These are phyloP conservation scores for Raphanus sativus DNA, from an alignment of 345 rosid genomes.

Conservation along the genomic window DNA sequence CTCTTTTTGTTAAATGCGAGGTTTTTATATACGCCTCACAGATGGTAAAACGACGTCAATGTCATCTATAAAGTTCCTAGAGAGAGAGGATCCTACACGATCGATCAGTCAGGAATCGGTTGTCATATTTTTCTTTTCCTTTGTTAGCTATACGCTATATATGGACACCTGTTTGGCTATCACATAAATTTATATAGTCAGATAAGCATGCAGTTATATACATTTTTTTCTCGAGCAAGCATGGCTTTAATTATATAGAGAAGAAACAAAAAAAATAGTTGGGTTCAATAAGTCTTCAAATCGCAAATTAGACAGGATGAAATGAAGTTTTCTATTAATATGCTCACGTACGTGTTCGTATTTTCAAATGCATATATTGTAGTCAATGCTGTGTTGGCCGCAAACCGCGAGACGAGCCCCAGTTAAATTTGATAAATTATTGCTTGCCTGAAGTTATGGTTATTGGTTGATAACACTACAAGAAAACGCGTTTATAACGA, in stretches of 20 bases:
- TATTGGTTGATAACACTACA: neutral
- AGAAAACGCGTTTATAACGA: too few relatives aligned
- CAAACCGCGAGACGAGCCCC: conserved; percentile 19
- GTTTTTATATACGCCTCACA: too few relatives aligned
- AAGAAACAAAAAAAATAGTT: neutral
- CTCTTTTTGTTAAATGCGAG: too few relatives aligned
- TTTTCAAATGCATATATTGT: neutral
- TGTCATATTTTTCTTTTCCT: neutral
- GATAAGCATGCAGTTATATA: neutral
- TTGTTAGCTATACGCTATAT: neutral
- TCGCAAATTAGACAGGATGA: conserved; percentile 5
- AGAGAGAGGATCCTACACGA: neutral
- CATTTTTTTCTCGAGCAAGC: neutral
- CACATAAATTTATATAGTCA: conserved; percentile 1
- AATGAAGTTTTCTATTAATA: neutral
- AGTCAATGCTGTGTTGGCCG: conserved; percentile 30
- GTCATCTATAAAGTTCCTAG: conserved; percentile 3
- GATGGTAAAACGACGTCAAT: conserved; percentile 10
- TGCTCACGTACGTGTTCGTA: conserved; percentile 20
- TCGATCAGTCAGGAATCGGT: neutral
- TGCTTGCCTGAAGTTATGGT: conserved; percentile 22
- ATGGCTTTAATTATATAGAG: neutral
- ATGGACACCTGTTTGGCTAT: conserved; percentile 3
- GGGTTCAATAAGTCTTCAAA: neutral
- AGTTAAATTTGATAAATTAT: neutral